Percentiles rank a stretch among this genome's conserved stretches.
Evolutionary conservation across 768 basidiomycete genomes (phyloP).

Genomic region (Mycena leptocephala): DNA sequence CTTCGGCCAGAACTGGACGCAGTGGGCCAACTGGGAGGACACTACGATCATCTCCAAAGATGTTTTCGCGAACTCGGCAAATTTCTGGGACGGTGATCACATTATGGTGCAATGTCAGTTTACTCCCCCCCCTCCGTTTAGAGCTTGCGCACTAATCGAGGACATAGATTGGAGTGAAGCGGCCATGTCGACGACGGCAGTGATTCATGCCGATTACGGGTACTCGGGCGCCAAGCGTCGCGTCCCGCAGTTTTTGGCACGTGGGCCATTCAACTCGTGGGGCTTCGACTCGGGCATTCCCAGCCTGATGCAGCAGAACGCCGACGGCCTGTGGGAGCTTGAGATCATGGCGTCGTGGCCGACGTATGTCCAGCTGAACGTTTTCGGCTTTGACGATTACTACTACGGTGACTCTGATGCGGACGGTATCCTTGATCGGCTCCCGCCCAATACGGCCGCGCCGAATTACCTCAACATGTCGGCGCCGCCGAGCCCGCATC

Average conservation of each 20-base stretch:
- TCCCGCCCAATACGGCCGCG: slow-evolving; percentile 90
- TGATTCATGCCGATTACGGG: slow-evolving; percentile 85
- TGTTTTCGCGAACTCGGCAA: slow-evolving; percentile 65
- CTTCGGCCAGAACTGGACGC: slow-evolving; percentile 88
- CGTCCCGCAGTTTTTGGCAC: slow-evolving; percentile 89
- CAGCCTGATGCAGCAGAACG: slow-evolving; percentile 76
- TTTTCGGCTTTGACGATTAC: slow-evolving; percentile 92
- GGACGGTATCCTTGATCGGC: slow-evolving; percentile 91
- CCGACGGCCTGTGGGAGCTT: slow-evolving; percentile 84
- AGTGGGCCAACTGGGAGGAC: slow-evolving; percentile 87
- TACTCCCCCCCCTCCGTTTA: not conserved
- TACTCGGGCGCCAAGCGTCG: slow-evolving; percentile 75
- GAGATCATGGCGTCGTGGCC: slow-evolving; percentile 95
- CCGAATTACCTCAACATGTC: slow-evolving; percentile 95
- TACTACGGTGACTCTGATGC: slow-evolving; percentile 94
- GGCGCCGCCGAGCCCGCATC: slow-evolving; percentile 88
- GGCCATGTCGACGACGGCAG: slow-evolving; percentile 72
- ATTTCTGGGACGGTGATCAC: slow-evolving; percentile 89
- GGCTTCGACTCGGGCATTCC: slow-evolving; percentile 90
- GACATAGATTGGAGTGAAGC: slow-evolving; percentile 83
- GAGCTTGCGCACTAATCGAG: not conserved
- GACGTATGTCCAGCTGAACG: slow-evolving; percentile 90
- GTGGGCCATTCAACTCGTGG: slow-evolving; percentile 94
- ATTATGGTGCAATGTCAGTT: slow-evolving; percentile 90
- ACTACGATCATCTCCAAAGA: slow-evolving; percentile 73